Percentiles rank a stretch among this genome's conserved stretches.
phyloP scores from a whole-genome alignment of 306 rosid genomes.

The Gillenia trifoliata region DNA sequence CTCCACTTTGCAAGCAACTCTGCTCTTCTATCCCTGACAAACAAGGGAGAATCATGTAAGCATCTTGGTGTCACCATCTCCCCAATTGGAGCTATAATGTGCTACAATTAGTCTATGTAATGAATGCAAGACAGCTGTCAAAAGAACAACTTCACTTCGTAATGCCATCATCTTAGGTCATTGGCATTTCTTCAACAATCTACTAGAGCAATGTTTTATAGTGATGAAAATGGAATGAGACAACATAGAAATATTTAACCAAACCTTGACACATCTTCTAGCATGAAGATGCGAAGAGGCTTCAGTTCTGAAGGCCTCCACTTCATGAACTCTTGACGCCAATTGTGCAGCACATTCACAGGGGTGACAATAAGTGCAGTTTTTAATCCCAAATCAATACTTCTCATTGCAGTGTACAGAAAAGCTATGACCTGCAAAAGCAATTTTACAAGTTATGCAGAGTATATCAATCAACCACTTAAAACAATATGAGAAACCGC shows the following conservation, averaged over 20 bases:
- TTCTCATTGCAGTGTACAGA: constrained; percentile 91
- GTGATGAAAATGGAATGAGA: background rate
- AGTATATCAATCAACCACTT: constrained; percentile 18
- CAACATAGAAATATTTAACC: background rate
- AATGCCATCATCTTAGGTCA: background rate
- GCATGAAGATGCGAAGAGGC: constrained; percentile 78
- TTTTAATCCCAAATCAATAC: constrained; percentile 78
- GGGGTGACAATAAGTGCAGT: constrained; percentile 92
- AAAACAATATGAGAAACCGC: background rate
- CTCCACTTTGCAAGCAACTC: constrained; percentile 85
- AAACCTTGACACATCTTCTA: constrained; percentile 89
- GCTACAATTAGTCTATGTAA: background rate
- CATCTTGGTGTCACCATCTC: background rate
- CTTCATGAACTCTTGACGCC: constrained; percentile 91
- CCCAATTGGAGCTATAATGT: background rate
- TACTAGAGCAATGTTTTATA: background rate
- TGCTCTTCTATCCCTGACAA: constrained; percentile 74
- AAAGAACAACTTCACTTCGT: background rate
- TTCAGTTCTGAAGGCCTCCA: constrained; percentile 90
- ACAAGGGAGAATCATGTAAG: constrained; percentile 28
- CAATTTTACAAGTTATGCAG: constrained; percentile 24
- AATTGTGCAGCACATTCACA: constrained; percentile 92
- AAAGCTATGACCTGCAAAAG: constrained; percentile 80
- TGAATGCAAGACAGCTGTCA: background rate
- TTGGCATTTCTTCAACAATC: background rate